Evolutionary conservation across 169 alveolate genomes (phyloP), one percentile per base, ranked within the genome.

Genomic region (Pseudocohnilembus persalinus): DNA sequence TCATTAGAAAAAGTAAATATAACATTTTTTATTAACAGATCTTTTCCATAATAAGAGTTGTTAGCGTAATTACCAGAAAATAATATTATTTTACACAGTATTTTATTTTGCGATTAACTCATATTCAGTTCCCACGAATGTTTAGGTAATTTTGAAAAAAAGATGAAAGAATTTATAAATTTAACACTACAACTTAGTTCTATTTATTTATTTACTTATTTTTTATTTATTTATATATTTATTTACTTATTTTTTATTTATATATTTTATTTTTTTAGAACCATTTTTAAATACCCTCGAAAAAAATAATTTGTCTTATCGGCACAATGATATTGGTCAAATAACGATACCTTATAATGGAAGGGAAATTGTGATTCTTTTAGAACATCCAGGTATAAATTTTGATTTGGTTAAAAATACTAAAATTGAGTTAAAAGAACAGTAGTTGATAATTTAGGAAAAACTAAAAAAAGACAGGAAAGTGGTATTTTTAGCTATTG

Each of bases 311-410:
- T 77, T 26, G 26, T 77, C 34, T 35, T 0, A 77, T 34, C 0
- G 27, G 34, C 49, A 32, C 49, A 79, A 73, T n/a, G 76, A 31
- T 63, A 73, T 35, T 34, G 84, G 84, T 49, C 30, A 49, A 30
- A 35, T 79, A 0, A 79, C 64, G 33, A 33, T 79, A 29, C 30
- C 35, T 20, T 79, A 73, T 30, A 79, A 79, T 63, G 84, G 84
- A 0, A 79, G 76, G 63, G 84, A 79, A 28, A 79, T 79, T 26
- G 32, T 79, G 63, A 79, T 79, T 49, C 25, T 68, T 15, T 29
- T 79, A 25, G 74, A 79, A 30, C 84, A 79, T 64, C 84, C 84
- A 1, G 84, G 84, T 20, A 79, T 79, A 20, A 79, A 79, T 25
- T 4, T 79, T 0, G 31, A 79, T 34, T 49, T 34, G n/a, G 49